Percentiles rank a stretch among this genome's conserved stretches.
phyloP scores from a whole-genome alignment of 495 filamentous ascomycete genomes.

The Pyronema omphalodes region DNA sequence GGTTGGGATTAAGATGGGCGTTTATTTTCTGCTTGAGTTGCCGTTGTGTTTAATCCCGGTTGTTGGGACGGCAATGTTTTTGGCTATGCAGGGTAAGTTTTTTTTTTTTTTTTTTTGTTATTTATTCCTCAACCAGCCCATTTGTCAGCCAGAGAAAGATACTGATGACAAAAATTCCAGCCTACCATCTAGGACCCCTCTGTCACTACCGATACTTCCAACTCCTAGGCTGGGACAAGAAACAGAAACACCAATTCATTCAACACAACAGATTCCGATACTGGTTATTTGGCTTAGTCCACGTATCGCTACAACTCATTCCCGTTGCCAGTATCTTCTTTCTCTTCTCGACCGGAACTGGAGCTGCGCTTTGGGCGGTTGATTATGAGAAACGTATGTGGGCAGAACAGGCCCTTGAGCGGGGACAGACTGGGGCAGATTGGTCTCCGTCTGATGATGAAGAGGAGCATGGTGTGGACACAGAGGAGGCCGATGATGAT shows the following conservation, averaged over 20 bases:
- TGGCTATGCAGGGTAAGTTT: conserved; percentile 49
- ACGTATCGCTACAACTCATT: conserved; percentile 49
- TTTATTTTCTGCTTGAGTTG: conserved; percentile 64
- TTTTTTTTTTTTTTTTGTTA: too few species aligned
- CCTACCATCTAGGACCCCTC: conserved; percentile 38
- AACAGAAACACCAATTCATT: conserved; percentile 45
- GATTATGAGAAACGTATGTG: conserved; percentile 13
- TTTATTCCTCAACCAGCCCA: too few species aligned
- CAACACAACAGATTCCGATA: conserved; percentile 59
- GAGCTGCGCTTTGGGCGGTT: conserved; percentile 83
- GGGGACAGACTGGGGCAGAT: background rate
- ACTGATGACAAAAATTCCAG: conserved; percentile 10
- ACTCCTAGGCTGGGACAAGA: conserved; percentile 57
- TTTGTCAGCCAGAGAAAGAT: background rate
- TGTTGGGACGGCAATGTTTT: conserved; percentile 63
- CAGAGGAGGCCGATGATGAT: background rate
- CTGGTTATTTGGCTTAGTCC: conserved; percentile 35
- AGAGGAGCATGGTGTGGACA: background rate
- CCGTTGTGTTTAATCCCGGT: conserved; percentile 86
- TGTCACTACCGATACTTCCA: conserved; percentile 65
- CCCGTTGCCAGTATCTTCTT: conserved; percentile 71
- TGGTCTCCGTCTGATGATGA: background rate
- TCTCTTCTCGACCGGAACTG: conserved; percentile 64
- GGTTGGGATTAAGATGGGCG: conserved; percentile 48
- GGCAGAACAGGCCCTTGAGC: background rate